Evolutionary conservation across 306 rosid genomes (phyloP).

Genomic region (Spatholobus suberectus): DNA sequence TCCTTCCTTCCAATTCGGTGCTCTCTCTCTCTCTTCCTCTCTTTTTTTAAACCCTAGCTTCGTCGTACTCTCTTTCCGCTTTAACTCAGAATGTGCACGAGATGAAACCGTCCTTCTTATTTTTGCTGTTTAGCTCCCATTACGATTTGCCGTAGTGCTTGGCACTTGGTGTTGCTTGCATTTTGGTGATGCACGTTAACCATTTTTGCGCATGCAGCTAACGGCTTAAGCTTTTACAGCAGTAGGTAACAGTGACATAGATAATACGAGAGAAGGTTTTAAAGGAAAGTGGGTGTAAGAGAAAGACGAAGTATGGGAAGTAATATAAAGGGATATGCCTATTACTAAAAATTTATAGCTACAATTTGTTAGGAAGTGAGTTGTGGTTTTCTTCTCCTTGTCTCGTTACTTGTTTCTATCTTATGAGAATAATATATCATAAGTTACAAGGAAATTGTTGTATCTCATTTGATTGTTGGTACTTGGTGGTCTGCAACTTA

Average conservation of each 20-base stretch:
- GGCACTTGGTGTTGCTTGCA: not conserved
- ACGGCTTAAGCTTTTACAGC: not conserved
- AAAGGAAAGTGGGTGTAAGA: not conserved
- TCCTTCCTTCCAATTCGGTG: slow-evolving; percentile 96
- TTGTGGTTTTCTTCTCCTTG: not conserved
- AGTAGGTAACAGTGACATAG: not conserved
- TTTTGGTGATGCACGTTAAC: not conserved
- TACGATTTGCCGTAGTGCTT: not conserved
- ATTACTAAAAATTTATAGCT: not conserved
- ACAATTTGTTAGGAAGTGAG: not conserved
- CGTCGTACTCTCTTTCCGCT: not conserved
- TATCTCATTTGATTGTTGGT: not conserved
- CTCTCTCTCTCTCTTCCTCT: not conserved
- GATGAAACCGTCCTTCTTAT: not conserved
- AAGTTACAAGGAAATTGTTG: not conserved
- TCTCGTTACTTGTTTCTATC: too few species aligned
- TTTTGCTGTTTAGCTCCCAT: not conserved
- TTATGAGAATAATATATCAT: too few species aligned
- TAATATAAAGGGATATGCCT: not conserved
- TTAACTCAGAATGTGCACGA: not conserved
- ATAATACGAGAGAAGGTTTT: not conserved
- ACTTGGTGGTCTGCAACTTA: not conserved
- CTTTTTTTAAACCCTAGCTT: slow-evolving; percentile 46
- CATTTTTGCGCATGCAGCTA: not conserved
- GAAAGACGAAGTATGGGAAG: not conserved